phyloP scores from a whole-genome alignment of 2,329 filamentous ascomycete species.

The Verticillium dahliae region DNA sequence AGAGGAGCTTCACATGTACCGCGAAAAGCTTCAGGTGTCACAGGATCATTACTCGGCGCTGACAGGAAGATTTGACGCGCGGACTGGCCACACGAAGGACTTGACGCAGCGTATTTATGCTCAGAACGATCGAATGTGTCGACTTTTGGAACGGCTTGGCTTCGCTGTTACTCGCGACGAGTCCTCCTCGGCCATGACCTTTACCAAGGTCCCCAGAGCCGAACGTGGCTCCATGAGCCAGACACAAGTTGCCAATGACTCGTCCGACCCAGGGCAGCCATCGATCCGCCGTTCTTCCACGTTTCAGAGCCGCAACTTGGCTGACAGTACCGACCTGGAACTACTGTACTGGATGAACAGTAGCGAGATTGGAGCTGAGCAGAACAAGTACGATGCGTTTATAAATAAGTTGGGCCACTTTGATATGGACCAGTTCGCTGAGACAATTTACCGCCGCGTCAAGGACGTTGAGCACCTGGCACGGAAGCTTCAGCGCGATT shows the following conservation, averaged over 20 bases:
- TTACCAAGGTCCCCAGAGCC: constrained; percentile 63
- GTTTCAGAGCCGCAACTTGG: constrained; percentile 44
- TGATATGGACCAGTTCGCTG: constrained; percentile 76
- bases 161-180: constrained; percentile 74
- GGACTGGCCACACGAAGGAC: constrained; percentile 70
- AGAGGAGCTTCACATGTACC: constrained; percentile 64
- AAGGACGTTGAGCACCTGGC: constrained; percentile 92
- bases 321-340: constrained; percentile 61
- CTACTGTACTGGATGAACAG: constrained; percentile 79
- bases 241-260: constrained; percentile 48
- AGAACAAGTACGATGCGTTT: constrained; percentile 68
- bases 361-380: constrained; percentile 58
- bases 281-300: constrained; percentile 49
- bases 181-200: constrained; percentile 59
- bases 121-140: constrained; percentile 77
- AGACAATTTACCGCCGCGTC: constrained; percentile 80
- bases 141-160: constrained; percentile 79
- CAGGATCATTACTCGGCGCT: constrained; percentile 46
- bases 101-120: constrained; percentile 76
- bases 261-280: constrained; percentile 42
- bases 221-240: constrained; percentile 41
- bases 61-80: constrained; percentile 57
- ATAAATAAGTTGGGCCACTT: constrained; percentile 69
- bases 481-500: constrained; percentile 88
- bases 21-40: constrained; percentile 54